Conservation (phyloP, 352 stramenopile genomes). For the Sclerospora graminicola region DNA sequence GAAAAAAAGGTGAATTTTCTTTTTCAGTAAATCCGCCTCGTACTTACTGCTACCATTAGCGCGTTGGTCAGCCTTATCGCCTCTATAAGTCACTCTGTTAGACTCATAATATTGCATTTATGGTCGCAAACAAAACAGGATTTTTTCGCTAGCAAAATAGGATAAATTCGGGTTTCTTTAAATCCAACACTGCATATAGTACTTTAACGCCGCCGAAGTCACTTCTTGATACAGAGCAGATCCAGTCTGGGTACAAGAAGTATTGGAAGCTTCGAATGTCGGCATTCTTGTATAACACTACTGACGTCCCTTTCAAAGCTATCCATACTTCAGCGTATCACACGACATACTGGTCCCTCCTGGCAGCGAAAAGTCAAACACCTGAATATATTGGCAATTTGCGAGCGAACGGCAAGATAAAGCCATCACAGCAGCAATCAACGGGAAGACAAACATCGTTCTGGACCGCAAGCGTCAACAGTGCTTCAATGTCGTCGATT, state of each 20-base stretch:
- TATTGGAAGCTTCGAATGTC: conserved; percentile 91
- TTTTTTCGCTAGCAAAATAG: no score
- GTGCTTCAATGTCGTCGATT: conserved; percentile 89
- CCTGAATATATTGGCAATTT: conserved; percentile 57
- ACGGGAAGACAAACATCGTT: conserved; percentile 93
- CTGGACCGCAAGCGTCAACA: conserved; percentile 81
- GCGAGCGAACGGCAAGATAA: conserved; percentile 89
- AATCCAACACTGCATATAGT: no score
- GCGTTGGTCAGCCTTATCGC: no score
- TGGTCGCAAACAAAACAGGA: no score
- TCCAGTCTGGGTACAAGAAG: conserved; percentile 94
- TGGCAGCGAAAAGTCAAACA: conserved; percentile 92
- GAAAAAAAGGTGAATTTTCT: no score
- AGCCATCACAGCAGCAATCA: conserved; percentile 95
- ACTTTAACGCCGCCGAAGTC: no score
- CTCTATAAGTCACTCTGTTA: no score
- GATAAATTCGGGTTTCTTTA: no score
- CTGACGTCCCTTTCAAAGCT: conserved; percentile 93
- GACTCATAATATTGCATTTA: no score
- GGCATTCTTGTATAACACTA: conserved; percentile 91
- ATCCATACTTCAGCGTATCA: conserved; percentile 98
- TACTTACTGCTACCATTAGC: no score
- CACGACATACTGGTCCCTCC: conserved; percentile 95
- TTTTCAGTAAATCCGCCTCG: no score
- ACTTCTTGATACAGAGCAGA: no score